Evolutionary conservation across 805 yeast genomes (phyloP), one percentile per base, ranked within the genome.

Genomic region (Torulaspora indica): DNA sequence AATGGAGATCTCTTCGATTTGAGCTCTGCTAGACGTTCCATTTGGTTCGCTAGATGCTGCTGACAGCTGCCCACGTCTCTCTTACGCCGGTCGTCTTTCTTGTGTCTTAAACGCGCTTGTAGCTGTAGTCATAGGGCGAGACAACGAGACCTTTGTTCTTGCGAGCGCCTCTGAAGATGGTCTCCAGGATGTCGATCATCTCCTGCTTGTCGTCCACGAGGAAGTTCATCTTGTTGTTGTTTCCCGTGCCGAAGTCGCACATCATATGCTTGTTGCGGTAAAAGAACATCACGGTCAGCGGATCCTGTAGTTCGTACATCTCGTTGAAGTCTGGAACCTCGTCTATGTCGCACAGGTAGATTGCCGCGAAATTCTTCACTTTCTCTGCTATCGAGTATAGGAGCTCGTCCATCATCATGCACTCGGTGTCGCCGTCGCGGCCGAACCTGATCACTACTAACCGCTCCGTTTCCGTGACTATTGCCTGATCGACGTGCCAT

Each of bases 401-500:
- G 17, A 86, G 56, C 63, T 90, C 96, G 69, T 93, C 98, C 85
- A 91, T 87, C 35, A 79, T 68, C 89, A 89, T 82, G 58, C 96
- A 88, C 35, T 82, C 85, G 38, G 77, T 73, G 51, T 84, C 86
- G 42, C 71, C 65, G 49, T 85, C 95, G 34, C 83, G 69, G 1
- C 98, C 98, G 63, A 93, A 93, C 29, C 98, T 72, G 13, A 93
- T 78, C 8, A 90, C 82, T 20, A 93, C 97, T 6, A 93, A 66
- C 46, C 96, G 69, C 40, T 87, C 95, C 46, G 85, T 95, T 59
- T 93, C 98, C n/a, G 88, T 79, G 17, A 93, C 72, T 30, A 93
- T 93, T 5, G 98, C 96, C 61, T 93, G 98, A 67, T 93, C 98
- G 25, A 93, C 98, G 59, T 93, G 98, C 97, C 96, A 88, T 5